Conservation (phyloP, 805 yeast species). For the Candida ipomoeae region DNA sequence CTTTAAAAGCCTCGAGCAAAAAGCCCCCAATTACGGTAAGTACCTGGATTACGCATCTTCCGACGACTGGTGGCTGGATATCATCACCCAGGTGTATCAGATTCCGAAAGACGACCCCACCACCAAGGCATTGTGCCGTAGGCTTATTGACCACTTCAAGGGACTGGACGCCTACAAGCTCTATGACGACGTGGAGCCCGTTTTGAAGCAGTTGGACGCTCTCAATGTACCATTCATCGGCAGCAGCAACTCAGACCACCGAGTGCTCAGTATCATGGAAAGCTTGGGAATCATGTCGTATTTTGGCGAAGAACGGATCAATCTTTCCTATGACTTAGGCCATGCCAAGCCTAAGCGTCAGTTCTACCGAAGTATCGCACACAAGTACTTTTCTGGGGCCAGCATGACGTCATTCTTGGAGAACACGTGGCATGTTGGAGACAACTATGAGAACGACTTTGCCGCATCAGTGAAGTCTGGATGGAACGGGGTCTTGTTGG, state of each 20-base stretch:
- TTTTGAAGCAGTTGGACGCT: constrained; percentile 31
- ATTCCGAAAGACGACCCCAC: constrained; percentile 22
- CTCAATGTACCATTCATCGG: constrained; percentile 39
- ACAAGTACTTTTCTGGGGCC: neutral
- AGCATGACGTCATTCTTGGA: constrained; percentile 13
- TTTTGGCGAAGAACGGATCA: constrained; percentile 37
- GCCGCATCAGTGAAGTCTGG: constrained; percentile 52
- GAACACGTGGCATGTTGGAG: constrained; percentile 64
- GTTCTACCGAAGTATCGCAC: constrained; percentile 33
- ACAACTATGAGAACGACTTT: constrained; percentile 52
- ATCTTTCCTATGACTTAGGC: constrained; percentile 56
- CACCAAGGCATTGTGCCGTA: constrained; percentile 38
- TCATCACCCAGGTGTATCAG: constrained; percentile 43
- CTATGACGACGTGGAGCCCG: constrained; percentile 50
- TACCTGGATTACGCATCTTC: constrained; percentile 18
- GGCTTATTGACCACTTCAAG: constrained; percentile 46
- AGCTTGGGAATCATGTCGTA: constrained; percentile 42
- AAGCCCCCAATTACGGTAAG: constrained; percentile 65
- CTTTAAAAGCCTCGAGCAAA: constrained; percentile 31
- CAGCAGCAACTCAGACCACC: constrained; percentile 60
- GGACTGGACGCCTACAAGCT: constrained; percentile 49
- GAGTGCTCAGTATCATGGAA: constrained; percentile 43
- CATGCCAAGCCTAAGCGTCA: constrained; percentile 47
- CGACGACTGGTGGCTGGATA: constrained; percentile 56
- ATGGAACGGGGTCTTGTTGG: constrained; percentile 57